Base-by-base conservation (phyloP, 78 protist species). In the Cavenderia fasciculata region DNA sequence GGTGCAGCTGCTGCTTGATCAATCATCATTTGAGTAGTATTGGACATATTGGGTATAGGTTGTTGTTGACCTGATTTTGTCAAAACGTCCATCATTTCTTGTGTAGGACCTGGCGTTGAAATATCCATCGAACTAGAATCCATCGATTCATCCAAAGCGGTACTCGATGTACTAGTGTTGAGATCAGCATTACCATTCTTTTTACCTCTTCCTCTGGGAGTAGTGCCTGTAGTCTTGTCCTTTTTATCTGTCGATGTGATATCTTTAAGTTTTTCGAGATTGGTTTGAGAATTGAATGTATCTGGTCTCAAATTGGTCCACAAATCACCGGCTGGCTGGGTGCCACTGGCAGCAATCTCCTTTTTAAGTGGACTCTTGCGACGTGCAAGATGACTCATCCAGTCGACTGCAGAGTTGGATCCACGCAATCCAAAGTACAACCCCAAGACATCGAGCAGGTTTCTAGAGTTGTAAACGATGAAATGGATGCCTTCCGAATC, bases 321-420 rank as follows among this genome's bases (percentile, higher is more conserved):
- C 25, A 79, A 40, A 43, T 79, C 89, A 33, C 88, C 88, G 8
- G 59, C 51, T 23, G 52, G 19, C 21, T 1, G 11, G 1, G 49
- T 40, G 11, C 56, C 21, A 21, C 12, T 51, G 49, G 59, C 43
- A 52, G 49, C 18, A 2, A 40, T 33, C 6, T 63, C 72, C 72
- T 63, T 63, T 16, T 63, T 63, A n/a, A 63, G 19, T n/a, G 72
- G 72, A 31, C 89, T 66, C 72, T 79, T 79, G 49, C 89, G 46
- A n/a, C 89, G 23, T 21, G 89, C 89, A 27, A 79, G 31, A 43
- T 79, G 89, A 27, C 76, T 65, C 89, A 79, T 79, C 89, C 89
- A 79, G 33, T 79, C 89, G 6, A 79, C 59, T 18, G 89, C 89
- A 79, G 61, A 41, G 54, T 79, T 79, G 31, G 61, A 41, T 31